Conservation (phyloP, 306 rosid genomes). For the Oxytropis ochrocephala region DNA sequence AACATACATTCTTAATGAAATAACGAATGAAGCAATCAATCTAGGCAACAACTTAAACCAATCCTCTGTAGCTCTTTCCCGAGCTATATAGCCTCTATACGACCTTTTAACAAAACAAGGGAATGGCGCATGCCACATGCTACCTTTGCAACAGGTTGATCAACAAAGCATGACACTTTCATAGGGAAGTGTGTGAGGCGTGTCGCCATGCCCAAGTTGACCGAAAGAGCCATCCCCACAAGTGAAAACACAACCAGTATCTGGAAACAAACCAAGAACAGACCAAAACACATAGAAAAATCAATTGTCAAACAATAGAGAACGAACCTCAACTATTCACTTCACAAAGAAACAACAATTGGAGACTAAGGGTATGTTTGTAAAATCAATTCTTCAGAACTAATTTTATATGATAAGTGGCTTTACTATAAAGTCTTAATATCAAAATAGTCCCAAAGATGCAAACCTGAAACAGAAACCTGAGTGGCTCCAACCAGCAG, state of each 20-base stretch:
- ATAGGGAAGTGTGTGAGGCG: conserved; percentile 51
- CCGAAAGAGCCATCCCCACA: conserved; percentile 95
- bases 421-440: no score
- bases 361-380: no score
- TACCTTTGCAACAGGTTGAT: conserved; percentile 45
- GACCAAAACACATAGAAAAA: background rate
- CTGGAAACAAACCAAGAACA: conserved; percentile 33
- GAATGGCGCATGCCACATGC: conserved; percentile 97
- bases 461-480: conserved; percentile 86
- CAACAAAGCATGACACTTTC: conserved; percentile 47
- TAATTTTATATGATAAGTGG: no score
- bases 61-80: no score
- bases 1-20: background rate
- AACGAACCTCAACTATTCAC: background rate
- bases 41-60: background rate
- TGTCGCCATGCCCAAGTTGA: conserved; percentile 93
- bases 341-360: background rate
- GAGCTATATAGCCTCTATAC: no score
- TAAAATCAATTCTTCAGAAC: no score
- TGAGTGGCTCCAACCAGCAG: conserved; percentile 98
- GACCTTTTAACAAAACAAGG: conserved; percentile 74
- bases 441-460: background rate
- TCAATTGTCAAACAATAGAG: background rate
- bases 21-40: background rate
- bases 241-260: conserved; percentile 53